Conservation (phyloP, 176 grass and related monocot genomes). For the Ensete ventricosum region DNA sequence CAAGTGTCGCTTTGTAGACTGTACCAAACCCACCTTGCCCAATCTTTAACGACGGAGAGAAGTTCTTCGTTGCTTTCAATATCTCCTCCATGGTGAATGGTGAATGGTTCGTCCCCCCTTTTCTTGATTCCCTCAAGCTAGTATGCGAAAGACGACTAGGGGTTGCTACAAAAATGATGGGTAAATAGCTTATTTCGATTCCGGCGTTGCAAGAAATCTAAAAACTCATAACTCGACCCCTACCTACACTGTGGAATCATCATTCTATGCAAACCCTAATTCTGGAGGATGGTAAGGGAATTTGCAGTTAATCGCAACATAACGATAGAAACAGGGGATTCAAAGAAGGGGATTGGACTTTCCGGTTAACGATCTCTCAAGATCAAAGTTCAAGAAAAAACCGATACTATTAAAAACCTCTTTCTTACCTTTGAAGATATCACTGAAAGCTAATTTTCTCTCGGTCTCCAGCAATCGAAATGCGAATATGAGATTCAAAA, state of each 20-base stretch:
- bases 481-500: not conserved
- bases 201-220: not conserved
- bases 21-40: constrained; percentile 79
- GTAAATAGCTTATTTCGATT: not conserved
- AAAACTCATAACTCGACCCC: not conserved
- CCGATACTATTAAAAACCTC: not conserved
- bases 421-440: not conserved
- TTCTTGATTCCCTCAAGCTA: not conserved
- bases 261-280: not conserved
- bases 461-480: not conserved
- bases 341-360: not conserved
- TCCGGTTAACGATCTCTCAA: not conserved
- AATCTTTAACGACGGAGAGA: constrained; percentile 63
- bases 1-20: constrained; percentile 63
- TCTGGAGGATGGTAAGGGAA: not conserved
- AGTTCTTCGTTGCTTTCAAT: constrained; percentile 58
- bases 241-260: not conserved
- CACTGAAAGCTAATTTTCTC: not conserved
- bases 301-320: not conserved
- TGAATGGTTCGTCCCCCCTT: not conserved
- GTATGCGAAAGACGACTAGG: not conserved
- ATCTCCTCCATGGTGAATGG: constrained; percentile 67
- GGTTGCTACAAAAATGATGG: not conserved
- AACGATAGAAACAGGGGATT: not conserved
- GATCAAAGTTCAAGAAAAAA: not conserved